phyloP scores from a whole-genome alignment of 2,329 filamentous ascomycete species.

The Aspergillus texensis region DNA sequence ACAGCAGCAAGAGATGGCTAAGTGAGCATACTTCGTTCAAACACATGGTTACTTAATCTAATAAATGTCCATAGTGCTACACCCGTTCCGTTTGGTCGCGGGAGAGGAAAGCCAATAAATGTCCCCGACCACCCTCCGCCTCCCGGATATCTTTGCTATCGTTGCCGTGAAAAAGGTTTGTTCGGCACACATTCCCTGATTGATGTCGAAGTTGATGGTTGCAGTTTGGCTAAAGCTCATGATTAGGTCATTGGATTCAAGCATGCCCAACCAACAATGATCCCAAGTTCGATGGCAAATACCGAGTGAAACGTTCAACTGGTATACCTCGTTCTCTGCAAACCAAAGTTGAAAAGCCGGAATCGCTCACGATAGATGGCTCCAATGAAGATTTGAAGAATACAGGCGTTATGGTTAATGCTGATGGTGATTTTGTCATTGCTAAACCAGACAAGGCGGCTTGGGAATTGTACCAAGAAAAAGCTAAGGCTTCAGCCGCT shows the following conservation, averaged over 20 bases:
- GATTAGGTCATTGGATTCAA: conserved; percentile 90
- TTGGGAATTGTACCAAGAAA: conserved; percentile 97
- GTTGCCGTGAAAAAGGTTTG: conserved; percentile 84
- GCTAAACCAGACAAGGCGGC: conserved; percentile 92
- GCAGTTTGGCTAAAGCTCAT: conserved; percentile 29
- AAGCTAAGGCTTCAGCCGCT: conserved; percentile 81
- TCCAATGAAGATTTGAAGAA: conserved; percentile 79
- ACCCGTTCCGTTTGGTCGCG: conserved; percentile 45
- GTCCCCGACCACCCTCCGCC: conserved; percentile 93
- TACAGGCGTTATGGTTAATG: conserved; percentile 94
- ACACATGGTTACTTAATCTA: conserved; percentile 22
- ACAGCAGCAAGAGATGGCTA: conserved; percentile 90
- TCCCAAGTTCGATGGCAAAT: conserved; percentile 89
- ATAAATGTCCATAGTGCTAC: conserved; percentile 45
- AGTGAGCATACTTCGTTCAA: conserved; percentile 53
- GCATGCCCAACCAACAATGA: conserved; percentile 98
- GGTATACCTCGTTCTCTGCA: conserved; percentile 95
- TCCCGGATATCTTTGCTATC: conserved; percentile 92
- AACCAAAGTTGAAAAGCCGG: conserved; percentile 91
- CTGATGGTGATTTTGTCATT: conserved; percentile 95
- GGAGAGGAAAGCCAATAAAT: conserved; percentile 54
- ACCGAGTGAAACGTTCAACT: conserved; percentile 92
- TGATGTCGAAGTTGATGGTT: neutral
- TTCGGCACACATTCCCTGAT: neutral
- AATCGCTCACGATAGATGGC: conserved; percentile 71